Conservation (phyloP, 2,329 filamentous ascomycete species). For the Aspergillus fructus region DNA sequence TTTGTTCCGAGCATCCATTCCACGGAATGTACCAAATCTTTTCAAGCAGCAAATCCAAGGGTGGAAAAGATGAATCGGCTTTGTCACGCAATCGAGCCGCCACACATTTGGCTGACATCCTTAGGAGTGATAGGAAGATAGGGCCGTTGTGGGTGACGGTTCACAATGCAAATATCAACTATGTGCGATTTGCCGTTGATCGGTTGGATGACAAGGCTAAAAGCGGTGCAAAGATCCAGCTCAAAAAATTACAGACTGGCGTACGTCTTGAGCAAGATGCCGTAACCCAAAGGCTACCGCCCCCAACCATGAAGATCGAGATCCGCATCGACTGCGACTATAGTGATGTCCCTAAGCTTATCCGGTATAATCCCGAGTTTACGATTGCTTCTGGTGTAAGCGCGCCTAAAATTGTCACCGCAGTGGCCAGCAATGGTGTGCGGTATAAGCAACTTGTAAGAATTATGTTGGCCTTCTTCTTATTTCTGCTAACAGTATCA, state of each 20-base stretch:
- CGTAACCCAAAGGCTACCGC: conserved; percentile 69
- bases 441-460: conserved; percentile 79
- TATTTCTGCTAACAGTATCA: conserved; percentile 13
- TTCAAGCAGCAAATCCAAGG: conserved; percentile 70
- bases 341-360: conserved; percentile 69
- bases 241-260: conserved; percentile 65
- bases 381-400: conserved; percentile 87
- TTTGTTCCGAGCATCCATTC: conserved; percentile 90
- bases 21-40: conserved; percentile 98
- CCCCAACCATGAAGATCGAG: conserved; percentile 83
- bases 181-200: conserved; percentile 51
- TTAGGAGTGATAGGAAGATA: conserved; percentile 55
- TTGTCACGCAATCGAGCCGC: conserved; percentile 73
- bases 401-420: conserved; percentile 88
- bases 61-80: conserved; percentile 69
- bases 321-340: conserved; percentile 75
- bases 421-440: conserved; percentile 72
- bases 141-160: conserved; percentile 67
- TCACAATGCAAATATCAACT: conserved; percentile 69
- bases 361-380: conserved; percentile 71
- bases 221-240: conserved; percentile 60
- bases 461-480: background rate
- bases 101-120: conserved; percentile 61
- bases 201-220: conserved; percentile 62
- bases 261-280: conserved; percentile 63